phyloP scores from a whole-genome alignment of 2,329 filamentous ascomycete genomes.

The Neofusicoccum sp. region DNA sequence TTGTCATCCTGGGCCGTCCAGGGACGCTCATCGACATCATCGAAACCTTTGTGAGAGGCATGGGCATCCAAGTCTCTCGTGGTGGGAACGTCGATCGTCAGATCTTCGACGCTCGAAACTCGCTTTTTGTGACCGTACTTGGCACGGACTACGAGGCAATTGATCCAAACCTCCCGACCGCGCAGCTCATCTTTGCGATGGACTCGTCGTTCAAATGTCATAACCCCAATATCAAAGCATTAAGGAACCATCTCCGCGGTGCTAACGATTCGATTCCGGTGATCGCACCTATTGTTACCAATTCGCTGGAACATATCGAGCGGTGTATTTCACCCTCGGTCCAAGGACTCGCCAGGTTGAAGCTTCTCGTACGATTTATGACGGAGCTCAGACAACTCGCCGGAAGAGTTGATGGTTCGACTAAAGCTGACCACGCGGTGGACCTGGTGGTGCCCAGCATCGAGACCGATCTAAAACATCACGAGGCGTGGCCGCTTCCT shows the following conservation, averaged over 20 bases:
- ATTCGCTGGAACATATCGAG: constrained; percentile 45
- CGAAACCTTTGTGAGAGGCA: constrained; percentile 31
- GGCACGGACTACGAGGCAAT: constrained; percentile 9
- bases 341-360: constrained; percentile 23
- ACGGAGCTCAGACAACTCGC: constrained; percentile 34
- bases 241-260: not conserved
- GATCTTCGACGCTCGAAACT: not conserved
- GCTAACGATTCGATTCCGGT: constrained; percentile 26
- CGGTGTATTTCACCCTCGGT: constrained; percentile 31
- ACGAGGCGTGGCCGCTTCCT: constrained; percentile 22
- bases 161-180: constrained; percentile 23
- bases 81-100: constrained; percentile 16
- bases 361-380: constrained; percentile 38
- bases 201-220: constrained; percentile 30
- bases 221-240: not conserved
- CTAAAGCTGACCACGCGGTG: constrained; percentile 27
- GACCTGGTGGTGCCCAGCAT: constrained; percentile 29
- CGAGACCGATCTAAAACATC: constrained; percentile 13
- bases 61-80: constrained; percentile 15
- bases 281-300: constrained; percentile 41
- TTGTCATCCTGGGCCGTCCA: constrained; percentile 31
- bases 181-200: constrained; percentile 42
- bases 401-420: constrained; percentile 32
- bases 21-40: constrained; percentile 31
- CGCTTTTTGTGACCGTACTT: constrained; percentile 18